Evolutionary conservation across 192 early-diverging fungal genomes (phyloP), one percentile per base, ranked within the genome.

Genomic region (Gigaspora rosea): DNA sequence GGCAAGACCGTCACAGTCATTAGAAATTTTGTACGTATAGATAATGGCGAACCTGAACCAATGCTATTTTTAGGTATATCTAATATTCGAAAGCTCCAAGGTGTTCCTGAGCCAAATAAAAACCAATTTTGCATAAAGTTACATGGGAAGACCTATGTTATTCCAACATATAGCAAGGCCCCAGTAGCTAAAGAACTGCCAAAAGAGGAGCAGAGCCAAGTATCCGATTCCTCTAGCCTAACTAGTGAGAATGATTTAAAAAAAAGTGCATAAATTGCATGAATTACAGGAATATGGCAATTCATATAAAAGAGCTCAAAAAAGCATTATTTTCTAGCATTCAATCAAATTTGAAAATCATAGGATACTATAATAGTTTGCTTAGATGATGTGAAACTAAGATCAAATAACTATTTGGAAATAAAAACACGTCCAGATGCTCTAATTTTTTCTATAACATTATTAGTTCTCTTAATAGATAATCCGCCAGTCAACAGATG

Each of bases 151-250:
- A n/a, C 10, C 2, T 63, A 63, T 63, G n/a, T 63, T 63, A 63
- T 63, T 27, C 61, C 61, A 63, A 63, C 61, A 4, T 63, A n/a
- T 69, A 69, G 47, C 67, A 69, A 69, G n/a, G 20, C 67, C 20
- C 8, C 8, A 48, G 67, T 13, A 51, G 27, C 20, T 27, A 51
- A 51, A 0, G 48, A 50, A 46, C 15, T 41, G 4, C 15, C 63
- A 15, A 61, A 61, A 61, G 58, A 56, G 54, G 18, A 56, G 54
- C 18, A 56, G 54, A 1, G 2, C 11, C 9, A 61, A 9, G 58
- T 27, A 27, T 32, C 22, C 9, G 8, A 61, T 32, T 61, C 58
- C 8, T 61, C 35, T 64, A 54, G 11, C 27, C 18, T 1, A 33
- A 62, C 59, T 32, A 62, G 59, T 27, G 9, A 62, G 20, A 27